Evolutionary conservation across 2,329 filamentous ascomycete genomes (phyloP), one percentile per base, ranked within the genome.

Genomic region (Aureobasidium namibiae): DNA sequence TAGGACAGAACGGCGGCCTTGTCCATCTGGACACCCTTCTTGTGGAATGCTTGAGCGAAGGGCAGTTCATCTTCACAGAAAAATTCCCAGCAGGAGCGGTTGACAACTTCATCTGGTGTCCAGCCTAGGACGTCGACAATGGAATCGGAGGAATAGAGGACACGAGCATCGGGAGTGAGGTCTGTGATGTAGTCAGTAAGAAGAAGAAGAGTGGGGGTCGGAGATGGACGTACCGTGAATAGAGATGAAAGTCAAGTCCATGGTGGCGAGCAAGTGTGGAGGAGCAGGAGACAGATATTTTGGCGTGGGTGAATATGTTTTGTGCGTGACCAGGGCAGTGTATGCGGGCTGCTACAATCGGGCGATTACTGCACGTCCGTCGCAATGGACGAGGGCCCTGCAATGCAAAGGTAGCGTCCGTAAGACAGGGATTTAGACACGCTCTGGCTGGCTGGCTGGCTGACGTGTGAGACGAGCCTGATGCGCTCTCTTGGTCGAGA

Each of bases 1-100:
- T 95, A 95, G 62, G 89, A 86, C 61, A 95, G 78, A 18, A 92
- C 88, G 4, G 90, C 89, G 16, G 90, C 90, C 71, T 91, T 94
- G 75, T 95, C 90, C 61, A 92, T 81, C 58, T 83, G 77, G 49
- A 95, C 81, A 18, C 88, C 87, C 54, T 87, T 83, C 65, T 79
- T 84, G 72, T 94, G 88, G 57, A 92, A 78, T 31, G 82, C 80
- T 61, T 85, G 83, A 38, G 89, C 90, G 67, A 88, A 84, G 0
- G 87, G 86, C 21, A 92, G 78, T 73, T 95, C 89, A 9, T 91
- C 85, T 1, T 87, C 87, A 67, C 92, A 88, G 69, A 95, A 95
- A 72, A 89, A 95, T 31, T 94, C 87, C 78, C 92, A 95, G 68
- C 85, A 87, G 61, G 90, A 90, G 68, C 79, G 85, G 63, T 88